Evolutionary conservation across 306 rosid species (phyloP).

Genomic region (Prosopis cineraria): DNA sequence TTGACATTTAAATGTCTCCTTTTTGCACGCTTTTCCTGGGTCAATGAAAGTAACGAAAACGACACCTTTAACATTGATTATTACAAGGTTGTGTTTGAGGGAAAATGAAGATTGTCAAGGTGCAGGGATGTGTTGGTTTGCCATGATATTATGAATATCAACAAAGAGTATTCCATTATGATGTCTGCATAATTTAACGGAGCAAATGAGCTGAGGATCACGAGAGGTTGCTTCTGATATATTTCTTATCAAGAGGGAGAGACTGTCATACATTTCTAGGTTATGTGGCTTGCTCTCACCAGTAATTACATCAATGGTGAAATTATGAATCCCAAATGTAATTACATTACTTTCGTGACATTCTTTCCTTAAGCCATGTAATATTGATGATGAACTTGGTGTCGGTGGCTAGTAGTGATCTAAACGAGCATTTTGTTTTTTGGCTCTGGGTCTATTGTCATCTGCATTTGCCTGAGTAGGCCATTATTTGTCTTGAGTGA

Average conservation of each 20-base stretch:
- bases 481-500: neutral
- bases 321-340: no score
- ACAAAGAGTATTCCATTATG: neutral
- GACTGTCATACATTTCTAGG: neutral
- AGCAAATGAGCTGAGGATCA: neutral
- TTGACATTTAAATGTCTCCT: neutral
- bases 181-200: neutral
- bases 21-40: neutral
- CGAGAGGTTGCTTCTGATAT: neutral
- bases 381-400: no score
- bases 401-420: neutral
- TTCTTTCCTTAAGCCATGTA: no score
- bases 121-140: neutral
- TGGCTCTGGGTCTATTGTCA: neutral
- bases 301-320: no score
- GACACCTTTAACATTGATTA: constrained; percentile 17
- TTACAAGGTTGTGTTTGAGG: neutral
- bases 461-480: neutral
- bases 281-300: neutral
- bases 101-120: neutral
- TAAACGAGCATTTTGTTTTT: neutral
- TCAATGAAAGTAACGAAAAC: no score
- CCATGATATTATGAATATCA: neutral
- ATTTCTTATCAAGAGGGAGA: no score
- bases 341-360: neutral